Base-by-base conservation (phyloP, 352 stramenopile species). In the Phytophthora kernoviae region DNA sequence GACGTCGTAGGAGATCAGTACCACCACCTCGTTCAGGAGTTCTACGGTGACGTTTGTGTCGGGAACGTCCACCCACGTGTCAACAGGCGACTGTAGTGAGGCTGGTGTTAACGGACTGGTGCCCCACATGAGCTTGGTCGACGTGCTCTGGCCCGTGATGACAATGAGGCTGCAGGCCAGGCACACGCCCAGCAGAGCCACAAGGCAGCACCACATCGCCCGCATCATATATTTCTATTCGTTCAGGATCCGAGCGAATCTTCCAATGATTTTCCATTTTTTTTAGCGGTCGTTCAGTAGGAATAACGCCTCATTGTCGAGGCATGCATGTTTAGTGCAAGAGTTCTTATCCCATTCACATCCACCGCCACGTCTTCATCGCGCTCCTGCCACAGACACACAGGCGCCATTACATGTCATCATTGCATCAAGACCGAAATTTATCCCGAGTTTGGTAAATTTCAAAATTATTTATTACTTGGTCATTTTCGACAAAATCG, bases 1-100 rank as follows among this genome's bases (percentile, higher is more conserved):
- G 4, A 87, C 77, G 49, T 92, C 83, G 62, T 90, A 90, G 18
- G 80, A 87, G 21, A 92, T 75, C 27, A 88, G 50, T 34, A 90
- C 68, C 5, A 87, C 58, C 1, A 77, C 81, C 42, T 85, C 65
- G 44, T 89, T 90, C 15, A 57, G 58, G 14, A 92, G 71, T 42
- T 88, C 73, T 33, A 88, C 47, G 0, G 58, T 33, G 0, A 90
- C 80, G 26, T 46, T 50, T 0, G 83, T 90, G 36, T 88, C 70
- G 0, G 67, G 73, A 4, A 92, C 69, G 42, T 90, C 77, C 20
- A 85, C 26, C 83, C 83, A 92, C 30, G 30, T 62, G 36, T 86
- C 47, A 14, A 62, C 69, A 0, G 73, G 59, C 1, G 55, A 60
- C 36, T 63, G 27, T 1, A 87, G 45, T 5, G 45, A 49, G 12